Percentiles rank a stretch among this genome's conserved stretches.
Conservation (phyloP, 2,329 filamentous ascomycete genomes). For the Cercospora zeae-maydis region DNA sequence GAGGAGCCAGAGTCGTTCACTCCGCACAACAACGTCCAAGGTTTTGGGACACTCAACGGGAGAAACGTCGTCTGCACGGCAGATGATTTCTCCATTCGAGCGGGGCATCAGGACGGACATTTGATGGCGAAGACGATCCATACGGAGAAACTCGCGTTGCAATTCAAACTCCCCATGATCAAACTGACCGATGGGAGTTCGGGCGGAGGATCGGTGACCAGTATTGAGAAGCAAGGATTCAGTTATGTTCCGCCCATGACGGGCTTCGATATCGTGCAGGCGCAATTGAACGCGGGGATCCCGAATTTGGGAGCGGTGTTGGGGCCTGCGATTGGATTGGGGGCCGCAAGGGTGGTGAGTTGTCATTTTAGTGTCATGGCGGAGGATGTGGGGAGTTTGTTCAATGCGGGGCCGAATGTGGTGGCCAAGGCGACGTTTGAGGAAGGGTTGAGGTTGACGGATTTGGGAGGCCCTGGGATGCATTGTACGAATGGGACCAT, state of each 20-base stretch:
- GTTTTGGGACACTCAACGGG: constrained; percentile 47
- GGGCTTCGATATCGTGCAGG: constrained; percentile 50
- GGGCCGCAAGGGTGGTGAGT: constrained; percentile 58
- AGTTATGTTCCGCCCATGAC: constrained; percentile 59
- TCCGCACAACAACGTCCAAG: constrained; percentile 62
- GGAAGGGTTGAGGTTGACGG: constrained; percentile 56
- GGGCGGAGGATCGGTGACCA: constrained; percentile 60
- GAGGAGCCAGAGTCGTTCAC: constrained; percentile 52
- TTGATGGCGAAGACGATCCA: constrained; percentile 56
- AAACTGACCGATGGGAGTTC: constrained; percentile 64
- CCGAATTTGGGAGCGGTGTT: constrained; percentile 62
- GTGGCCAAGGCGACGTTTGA: constrained; percentile 62
- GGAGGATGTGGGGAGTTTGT: constrained; percentile 57
- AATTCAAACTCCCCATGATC: constrained; percentile 56
- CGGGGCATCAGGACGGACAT: constrained; percentile 62
- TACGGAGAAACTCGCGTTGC: constrained; percentile 59
- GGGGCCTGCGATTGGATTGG: constrained; percentile 61
- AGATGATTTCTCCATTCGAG: constrained; percentile 61
- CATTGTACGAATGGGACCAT: constrained; percentile 65
- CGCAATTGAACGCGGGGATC: constrained; percentile 61
- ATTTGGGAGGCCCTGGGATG: constrained; percentile 58
- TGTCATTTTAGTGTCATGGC: constrained; percentile 67
- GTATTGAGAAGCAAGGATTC: constrained; percentile 54
- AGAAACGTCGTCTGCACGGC: constrained; percentile 59
- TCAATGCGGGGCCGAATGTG: constrained; percentile 63